phyloP scores from a whole-genome alignment of 345 rosid genomes.

The Trapa bicornis region DNA sequence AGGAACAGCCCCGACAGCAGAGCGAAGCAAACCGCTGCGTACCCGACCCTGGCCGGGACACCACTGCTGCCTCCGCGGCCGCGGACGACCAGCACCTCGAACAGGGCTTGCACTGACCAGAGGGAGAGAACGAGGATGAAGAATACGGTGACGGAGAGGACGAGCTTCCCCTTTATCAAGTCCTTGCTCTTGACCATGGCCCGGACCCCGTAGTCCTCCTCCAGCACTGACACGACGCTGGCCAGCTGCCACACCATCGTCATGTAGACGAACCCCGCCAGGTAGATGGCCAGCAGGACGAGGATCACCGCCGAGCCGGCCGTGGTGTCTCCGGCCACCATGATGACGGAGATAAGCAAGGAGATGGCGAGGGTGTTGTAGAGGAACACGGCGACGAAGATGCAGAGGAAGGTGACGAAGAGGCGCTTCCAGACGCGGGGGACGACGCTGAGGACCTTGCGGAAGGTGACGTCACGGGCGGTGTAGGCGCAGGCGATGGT shows the following conservation, averaged over 20 bases:
- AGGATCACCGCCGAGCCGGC: no score
- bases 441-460: constrained; percentile 33
- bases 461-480: constrained; percentile 22
- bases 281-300: not conserved
- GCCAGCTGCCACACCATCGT: constrained; percentile 37
- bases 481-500: constrained; percentile 40
- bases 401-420: constrained; percentile 33
- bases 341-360: not conserved
- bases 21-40: constrained; percentile 21
- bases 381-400: constrained; percentile 12
- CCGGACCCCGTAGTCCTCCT: constrained; percentile 23
- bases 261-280: constrained; percentile 23
- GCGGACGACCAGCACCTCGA: constrained; percentile 20
- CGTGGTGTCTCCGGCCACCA: not conserved
- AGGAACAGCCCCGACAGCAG: constrained; percentile 21
- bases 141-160: constrained; percentile 7
- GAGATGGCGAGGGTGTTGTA: constrained; percentile 8
- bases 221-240: constrained; percentile 36
- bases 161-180: constrained; percentile 32
- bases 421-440: constrained; percentile 49
- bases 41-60: constrained; percentile 10
- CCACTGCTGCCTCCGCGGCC: constrained; percentile 10
- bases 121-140: constrained; percentile 9
- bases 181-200: constrained; percentile 34
- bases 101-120: not conserved